phyloP scores from a whole-genome alignment of 768 basidiomycete species.

The Rhodosporidiobolus odoratus region DNA sequence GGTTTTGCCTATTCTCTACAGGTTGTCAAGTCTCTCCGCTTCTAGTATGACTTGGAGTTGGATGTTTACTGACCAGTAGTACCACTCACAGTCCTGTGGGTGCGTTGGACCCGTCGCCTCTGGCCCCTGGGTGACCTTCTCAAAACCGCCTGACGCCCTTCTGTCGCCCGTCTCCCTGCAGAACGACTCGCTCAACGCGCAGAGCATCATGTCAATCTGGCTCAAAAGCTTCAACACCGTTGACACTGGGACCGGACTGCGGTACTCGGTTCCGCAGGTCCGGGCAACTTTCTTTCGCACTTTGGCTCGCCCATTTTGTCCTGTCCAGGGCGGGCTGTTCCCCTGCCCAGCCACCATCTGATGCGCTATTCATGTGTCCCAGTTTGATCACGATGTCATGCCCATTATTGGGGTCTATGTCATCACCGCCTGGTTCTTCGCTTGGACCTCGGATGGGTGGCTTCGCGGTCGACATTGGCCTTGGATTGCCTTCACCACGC shows the following conservation, averaged over 20 bases:
- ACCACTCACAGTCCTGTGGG: too few relatives aligned
- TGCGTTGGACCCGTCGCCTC: neutral
- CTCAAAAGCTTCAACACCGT: constrained; percentile 42
- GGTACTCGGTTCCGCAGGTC: constrained; percentile 36
- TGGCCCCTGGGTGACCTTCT: too few relatives aligned
- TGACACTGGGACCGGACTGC: constrained; percentile 35
- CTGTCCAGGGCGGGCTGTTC: neutral
- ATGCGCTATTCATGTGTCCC: too few relatives aligned
- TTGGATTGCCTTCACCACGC: constrained; percentile 31
- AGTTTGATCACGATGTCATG: constrained; percentile 34
- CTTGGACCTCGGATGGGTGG: neutral
- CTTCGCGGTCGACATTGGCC: neutral
- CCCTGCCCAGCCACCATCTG: neutral
- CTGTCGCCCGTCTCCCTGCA: neutral
- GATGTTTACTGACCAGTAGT: too few relatives aligned
- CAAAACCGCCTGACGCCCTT: too few relatives aligned
- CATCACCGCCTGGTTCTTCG: constrained; percentile 29
- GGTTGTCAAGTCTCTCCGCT: too few relatives aligned
- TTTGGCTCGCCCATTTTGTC: neutral
- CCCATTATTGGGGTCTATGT: constrained; percentile 17
- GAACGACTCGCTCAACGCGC: constrained; percentile 22
- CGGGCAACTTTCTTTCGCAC: neutral
- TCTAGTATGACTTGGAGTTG: too few relatives aligned
- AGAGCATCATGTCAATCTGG: constrained; percentile 37
- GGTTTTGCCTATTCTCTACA: too few relatives aligned